These are phyloP conservation scores for Thuja plicata DNA, from an alignment of 83 land plant genomes.

Conservation along the genomic window DNA sequence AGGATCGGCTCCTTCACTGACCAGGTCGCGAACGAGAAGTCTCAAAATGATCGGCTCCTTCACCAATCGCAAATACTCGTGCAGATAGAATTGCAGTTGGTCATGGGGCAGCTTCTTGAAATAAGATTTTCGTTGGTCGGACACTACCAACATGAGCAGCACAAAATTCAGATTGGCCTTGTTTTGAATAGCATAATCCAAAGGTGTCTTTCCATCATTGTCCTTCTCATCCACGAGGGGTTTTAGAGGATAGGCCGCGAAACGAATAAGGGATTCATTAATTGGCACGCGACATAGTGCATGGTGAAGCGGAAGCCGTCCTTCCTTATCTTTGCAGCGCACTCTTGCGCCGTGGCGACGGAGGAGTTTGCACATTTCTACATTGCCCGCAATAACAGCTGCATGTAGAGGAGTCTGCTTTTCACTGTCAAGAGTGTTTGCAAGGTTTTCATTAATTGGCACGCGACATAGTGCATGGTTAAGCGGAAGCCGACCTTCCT, in stretches of 20 bases:
- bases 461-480: too few relatives aligned
- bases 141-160: neutral
- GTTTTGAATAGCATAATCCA: neutral
- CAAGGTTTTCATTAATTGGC: too few relatives aligned
- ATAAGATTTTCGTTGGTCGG: too few relatives aligned
- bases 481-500: too few relatives aligned
- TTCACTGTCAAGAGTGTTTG: too few relatives aligned
- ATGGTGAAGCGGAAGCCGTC: neutral
- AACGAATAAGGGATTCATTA: too few relatives aligned
- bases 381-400: neutral
- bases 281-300: accelerated
- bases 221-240: neutral
- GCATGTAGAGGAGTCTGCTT: too few relatives aligned
- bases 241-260: neutral
- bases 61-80: neutral
- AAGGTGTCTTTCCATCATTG: neutral
- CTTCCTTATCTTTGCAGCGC: neutral
- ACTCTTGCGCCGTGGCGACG: neutral
- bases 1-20: neutral
- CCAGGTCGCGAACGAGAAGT: neutral
- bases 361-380: neutral
- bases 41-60: neutral
- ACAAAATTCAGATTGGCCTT: neutral
- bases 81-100: neutral
- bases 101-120: neutral